phyloP scores from a whole-genome alignment of 2,329 filamentous ascomycete species.

The Diaporthe ilicicola region DNA sequence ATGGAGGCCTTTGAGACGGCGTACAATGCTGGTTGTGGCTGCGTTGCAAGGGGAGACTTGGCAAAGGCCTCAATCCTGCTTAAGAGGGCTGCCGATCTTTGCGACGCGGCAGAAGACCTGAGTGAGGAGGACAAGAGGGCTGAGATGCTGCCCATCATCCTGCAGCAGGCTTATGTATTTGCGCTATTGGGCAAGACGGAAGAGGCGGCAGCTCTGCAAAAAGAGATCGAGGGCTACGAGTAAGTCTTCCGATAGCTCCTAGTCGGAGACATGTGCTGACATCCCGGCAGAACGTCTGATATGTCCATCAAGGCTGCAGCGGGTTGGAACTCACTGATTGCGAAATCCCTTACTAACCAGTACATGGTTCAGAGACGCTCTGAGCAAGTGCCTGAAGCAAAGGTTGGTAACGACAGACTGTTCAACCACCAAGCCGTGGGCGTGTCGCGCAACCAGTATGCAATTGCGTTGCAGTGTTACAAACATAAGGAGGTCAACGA shows the following conservation, averaged over 20 bases:
- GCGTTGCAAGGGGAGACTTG: conserved; percentile 75
- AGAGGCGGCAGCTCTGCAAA: conserved; percentile 71
- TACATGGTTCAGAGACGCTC: conserved; percentile 72
- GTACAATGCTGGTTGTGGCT: conserved; percentile 80
- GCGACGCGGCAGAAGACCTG: conserved; percentile 77
- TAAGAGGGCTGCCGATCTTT: conserved; percentile 75
- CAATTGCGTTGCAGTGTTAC: conserved; percentile 70
- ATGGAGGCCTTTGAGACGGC: conserved; percentile 82
- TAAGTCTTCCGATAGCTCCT: conserved; percentile 49
- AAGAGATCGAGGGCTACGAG: conserved; percentile 68
- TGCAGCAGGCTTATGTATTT: conserved; percentile 80
- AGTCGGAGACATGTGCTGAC: conserved; percentile 40
- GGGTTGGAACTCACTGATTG: conserved; percentile 66
- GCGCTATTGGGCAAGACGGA: conserved; percentile 70
- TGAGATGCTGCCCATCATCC: conserved; percentile 78
- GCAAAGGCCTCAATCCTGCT: conserved; percentile 71
- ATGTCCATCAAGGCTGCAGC: conserved; percentile 72
- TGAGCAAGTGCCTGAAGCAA: conserved; percentile 59
- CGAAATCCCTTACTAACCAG: conserved; percentile 65
- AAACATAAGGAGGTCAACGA: conserved; percentile 71
- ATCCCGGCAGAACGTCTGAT: conserved; percentile 66
- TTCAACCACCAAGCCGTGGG: conserved; percentile 76
- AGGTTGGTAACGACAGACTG: conserved; percentile 66
- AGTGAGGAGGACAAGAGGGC: conserved; percentile 76
- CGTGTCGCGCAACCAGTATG: conserved; percentile 69